A percentile compares a stretch with the other conserved stretches of the same genome.
These are phyloP conservation scores for Lepidopterella palustris DNA, from an alignment of 495 filamentous ascomycete genomes.

Conservation along the genomic window DNA sequence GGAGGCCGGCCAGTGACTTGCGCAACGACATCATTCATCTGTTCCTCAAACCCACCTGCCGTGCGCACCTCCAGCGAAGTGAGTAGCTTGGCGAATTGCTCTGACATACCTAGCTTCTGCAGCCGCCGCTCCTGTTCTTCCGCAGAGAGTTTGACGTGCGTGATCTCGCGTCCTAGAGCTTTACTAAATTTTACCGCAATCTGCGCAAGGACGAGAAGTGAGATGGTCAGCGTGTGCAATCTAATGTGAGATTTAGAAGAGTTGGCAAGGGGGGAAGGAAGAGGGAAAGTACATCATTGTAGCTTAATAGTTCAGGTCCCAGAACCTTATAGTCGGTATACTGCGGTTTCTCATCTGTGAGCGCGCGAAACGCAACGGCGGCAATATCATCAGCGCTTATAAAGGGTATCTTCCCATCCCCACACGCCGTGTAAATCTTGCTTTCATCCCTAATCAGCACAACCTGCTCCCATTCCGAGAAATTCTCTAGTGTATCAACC, in stretches of 20 bases:
- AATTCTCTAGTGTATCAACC: constrained; percentile 34
- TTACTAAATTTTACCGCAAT: constrained; percentile 40
- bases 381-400: constrained; percentile 46
- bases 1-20: too few relatives aligned
- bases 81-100: too few relatives aligned
- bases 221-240: background rate
- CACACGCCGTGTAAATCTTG: constrained; percentile 42
- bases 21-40: too few relatives aligned
- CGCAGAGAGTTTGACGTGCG: constrained; percentile 40
- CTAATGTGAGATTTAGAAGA: too few relatives aligned
- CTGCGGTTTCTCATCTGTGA: constrained; percentile 38
- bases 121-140: constrained; percentile 21
- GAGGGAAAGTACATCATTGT: constrained; percentile 37
- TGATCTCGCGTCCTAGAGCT: constrained; percentile 38
- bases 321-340: constrained; percentile 44
- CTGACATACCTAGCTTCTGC: too few relatives aligned
- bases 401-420: constrained; percentile 43
- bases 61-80: too few relatives aligned
- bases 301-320: constrained; percentile 43
- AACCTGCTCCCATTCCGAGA: constrained; percentile 22
- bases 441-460: constrained; percentile 38
- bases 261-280: background rate
- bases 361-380: constrained; percentile 39
- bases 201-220: constrained; percentile 21
- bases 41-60: too few relatives aligned